Evolutionary conservation across 306 rosid species (phyloP), one percentile per base, ranked within the genome.

Genomic region (Prinsepia uniflora): DNA sequence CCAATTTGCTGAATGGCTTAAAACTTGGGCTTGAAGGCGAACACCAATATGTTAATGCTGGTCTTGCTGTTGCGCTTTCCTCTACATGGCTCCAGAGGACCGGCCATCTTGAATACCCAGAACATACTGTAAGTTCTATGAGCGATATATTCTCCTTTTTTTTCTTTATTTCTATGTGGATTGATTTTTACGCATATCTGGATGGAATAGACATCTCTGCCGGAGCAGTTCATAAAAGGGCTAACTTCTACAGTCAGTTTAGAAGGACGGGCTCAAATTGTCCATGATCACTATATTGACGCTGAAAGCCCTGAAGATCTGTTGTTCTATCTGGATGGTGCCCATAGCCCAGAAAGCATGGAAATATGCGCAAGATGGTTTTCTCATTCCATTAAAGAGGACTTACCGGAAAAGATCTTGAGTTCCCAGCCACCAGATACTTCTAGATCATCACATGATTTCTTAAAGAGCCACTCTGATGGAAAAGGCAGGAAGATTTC

Each of bases 301-400:
- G 78, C 43, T 47, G 89, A 84, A 76, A 75, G 52, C 65, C 74
- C 84, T 44, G 85, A 85, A 74, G 88, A 85, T 65, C 89, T 90
- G 63, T 81, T 85, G 50, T 94, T 94, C 84, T 90, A 81, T 82
- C 69, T 94, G 83, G 98, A 94, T 72, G 98, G 97, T 72, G 98
- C 98, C 60, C 98, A 94, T 82, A 94, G 97, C 79, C 97, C 97
- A 43, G 96, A 94, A 86, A 94, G 97, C 80, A 73, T 94, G 90
- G 96, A 89, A 82, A 80, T 82, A 47, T 89, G 98, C 77, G 96
- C 89, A 17, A 86, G 73, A 71, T 94, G 98, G 98, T 94, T 94
- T 83, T 88, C 92, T 67, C 74, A 70, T 81, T 84, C 90, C 40
- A 67, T 84, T 78, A 80, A 79, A 75, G 85, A 85, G 63, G 83